Evolutionary conservation across 2,329 filamentous ascomycete species (phyloP), one percentile per base, ranked within the genome.

Genomic region (Cadophora luteo-olivacea): DNA sequence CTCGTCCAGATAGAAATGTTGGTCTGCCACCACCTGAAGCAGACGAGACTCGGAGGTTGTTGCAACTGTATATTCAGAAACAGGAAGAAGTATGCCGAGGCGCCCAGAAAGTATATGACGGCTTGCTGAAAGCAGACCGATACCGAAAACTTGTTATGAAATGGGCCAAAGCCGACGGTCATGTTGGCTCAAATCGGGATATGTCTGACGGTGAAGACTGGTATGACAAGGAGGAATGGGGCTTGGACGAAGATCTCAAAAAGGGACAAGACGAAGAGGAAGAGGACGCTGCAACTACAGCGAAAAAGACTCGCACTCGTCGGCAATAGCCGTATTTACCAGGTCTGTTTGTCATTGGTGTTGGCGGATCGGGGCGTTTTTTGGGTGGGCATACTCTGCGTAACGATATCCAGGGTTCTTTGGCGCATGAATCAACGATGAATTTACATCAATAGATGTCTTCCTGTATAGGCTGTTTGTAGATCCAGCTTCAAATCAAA

Each of bases 161-260:
- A 73, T 94, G 91, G 90, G 86, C 89, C 72, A 93, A 93, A 77
- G 90, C 92, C 1, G 92, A 95, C 80, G 92, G 86, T 25, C 92
- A 95, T 75, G 84, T 83, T 64, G 87, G 89, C 1, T 77, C 82
- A 22, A 88, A 89, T 61, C 72, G 76, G 48, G 92, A 94, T 78
- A 89, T 96, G 89, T 94, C 91, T 62, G 93, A 97, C 77, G 92
- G 92, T 12, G 93, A 97, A 82, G 93, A 97, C 78, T 97, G 92
- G 91, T 94, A 94, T 77, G 93, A 97, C 79, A 87, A 87, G 76
- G 90, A 93, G 64, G 91, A 93, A 80, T 95, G 92, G 92, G 87
- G 87, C 0, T 79, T 96, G 61, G 85, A 87, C 9, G 90, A 92
- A 70, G 90, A 92, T 72, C 81, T 95, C 8, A 91, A 92, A 78